Percentiles rank a stretch among this genome's conserved stretches.
phyloP scores from a whole-genome alignment of 202 grass and related monocot species.

The Brachypodium distachyon region DNA sequence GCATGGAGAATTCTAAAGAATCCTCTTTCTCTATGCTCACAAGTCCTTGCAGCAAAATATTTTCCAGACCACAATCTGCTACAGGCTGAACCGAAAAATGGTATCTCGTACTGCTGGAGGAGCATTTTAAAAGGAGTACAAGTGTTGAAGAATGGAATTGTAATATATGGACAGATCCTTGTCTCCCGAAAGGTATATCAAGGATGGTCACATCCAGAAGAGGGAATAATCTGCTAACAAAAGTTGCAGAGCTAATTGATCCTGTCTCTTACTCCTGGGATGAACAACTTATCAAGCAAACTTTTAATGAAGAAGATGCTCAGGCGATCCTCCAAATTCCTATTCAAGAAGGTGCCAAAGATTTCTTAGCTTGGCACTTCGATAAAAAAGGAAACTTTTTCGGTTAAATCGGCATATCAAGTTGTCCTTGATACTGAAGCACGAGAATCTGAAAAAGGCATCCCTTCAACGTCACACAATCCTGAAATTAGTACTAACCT shows the following conservation, averaged over 20 bases:
- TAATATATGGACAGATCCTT: background rate
- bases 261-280: background rate
- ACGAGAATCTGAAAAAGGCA: too few relatives aligned
- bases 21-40: background rate
- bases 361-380: background rate
- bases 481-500: too few relatives aligned
- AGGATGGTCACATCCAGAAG: background rate
- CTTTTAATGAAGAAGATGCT: background rate
- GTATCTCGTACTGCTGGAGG: background rate
- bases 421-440: too few relatives aligned
- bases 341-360: background rate
- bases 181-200: background rate
- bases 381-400: background rate
- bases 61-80: background rate
- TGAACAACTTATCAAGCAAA: background rate
- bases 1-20: background rate
- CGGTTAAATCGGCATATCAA: background rate
- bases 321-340: background rate
- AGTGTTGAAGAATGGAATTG: background rate
- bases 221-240: background rate
- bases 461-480: too few relatives aligned
- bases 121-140: background rate
- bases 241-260: background rate
- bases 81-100: background rate
- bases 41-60: background rate